phyloP scores from a whole-genome alignment of 371 early-diverging fungal genomes.

The Dichotomocladium elegans region DNA sequence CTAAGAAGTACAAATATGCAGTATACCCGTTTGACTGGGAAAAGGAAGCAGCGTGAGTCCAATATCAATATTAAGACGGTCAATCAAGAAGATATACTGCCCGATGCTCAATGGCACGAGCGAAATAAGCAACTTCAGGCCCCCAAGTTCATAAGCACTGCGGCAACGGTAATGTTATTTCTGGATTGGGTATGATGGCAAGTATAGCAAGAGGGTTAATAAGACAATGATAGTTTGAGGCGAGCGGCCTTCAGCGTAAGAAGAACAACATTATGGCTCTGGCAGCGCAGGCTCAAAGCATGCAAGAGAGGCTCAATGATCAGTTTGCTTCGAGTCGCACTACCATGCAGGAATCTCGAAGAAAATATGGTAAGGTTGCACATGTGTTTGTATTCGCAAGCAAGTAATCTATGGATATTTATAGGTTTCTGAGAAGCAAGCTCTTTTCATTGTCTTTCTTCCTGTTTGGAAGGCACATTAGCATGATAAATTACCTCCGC shows the following conservation, averaged over 20 bases:
- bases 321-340: slow-evolving; percentile 59
- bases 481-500: too few relatives aligned
- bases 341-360: slow-evolving; percentile 63
- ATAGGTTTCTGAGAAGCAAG: slow-evolving; percentile 6
- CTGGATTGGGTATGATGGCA: background rate
- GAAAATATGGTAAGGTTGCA: slow-evolving; percentile 60
- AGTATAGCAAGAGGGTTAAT: background rate
- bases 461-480: too few relatives aligned
- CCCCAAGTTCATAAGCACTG: slow-evolving; percentile 23
- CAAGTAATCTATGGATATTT: background rate
- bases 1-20: slow-evolving; percentile 14
- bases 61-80: slow-evolving; percentile 47
- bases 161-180: slow-evolving; percentile 13
- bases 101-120: slow-evolving; percentile 38
- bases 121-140: slow-evolving; percentile 16
- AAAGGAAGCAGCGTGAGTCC: slow-evolving; percentile 34
- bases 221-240: slow-evolving; percentile 18
- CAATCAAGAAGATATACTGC: slow-evolving; percentile 48
- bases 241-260: slow-evolving; percentile 56
- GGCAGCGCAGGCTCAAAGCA: slow-evolving; percentile 68
- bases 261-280: slow-evolving; percentile 80
- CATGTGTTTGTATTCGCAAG: background rate
- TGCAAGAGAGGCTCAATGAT: slow-evolving; percentile 61
- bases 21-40: slow-evolving; percentile 43
- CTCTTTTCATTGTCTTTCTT: too few relatives aligned